Evolutionary conservation across 2,329 filamentous ascomycete genomes (phyloP).

Genomic region (Aspergillus novoparasiticus): DNA sequence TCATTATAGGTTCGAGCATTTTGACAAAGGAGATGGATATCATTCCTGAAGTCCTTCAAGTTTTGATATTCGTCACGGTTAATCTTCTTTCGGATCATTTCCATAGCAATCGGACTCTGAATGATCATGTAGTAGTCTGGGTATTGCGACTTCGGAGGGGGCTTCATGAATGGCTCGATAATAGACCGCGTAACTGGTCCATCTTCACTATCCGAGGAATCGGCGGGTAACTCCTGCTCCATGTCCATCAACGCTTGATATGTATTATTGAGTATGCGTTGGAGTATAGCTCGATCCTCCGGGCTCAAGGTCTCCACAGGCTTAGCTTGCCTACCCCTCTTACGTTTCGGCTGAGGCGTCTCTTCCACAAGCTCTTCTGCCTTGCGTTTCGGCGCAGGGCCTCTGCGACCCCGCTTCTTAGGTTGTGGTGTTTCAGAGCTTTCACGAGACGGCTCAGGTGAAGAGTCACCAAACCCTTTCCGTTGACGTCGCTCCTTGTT

Average conservation of each 20-base stretch:
- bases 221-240: slow-evolving; percentile 68
- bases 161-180: slow-evolving; percentile 90
- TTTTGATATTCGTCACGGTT: slow-evolving; percentile 91
- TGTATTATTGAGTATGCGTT: slow-evolving; percentile 74
- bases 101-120: slow-evolving; percentile 90
- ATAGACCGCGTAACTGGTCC: slow-evolving; percentile 70
- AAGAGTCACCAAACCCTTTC: slow-evolving; percentile 61
- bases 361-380: slow-evolving; percentile 75
- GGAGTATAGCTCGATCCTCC: slow-evolving; percentile 74
- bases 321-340: slow-evolving; percentile 73
- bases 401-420: slow-evolving; percentile 76
- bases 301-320: slow-evolving; percentile 66
- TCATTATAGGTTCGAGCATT: slow-evolving; percentile 98
- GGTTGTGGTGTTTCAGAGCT: slow-evolving; percentile 79
- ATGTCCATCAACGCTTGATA: slow-evolving; percentile 81
- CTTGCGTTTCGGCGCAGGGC: slow-evolving; percentile 82
- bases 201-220: slow-evolving; percentile 56
- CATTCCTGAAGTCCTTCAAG: slow-evolving; percentile 76
- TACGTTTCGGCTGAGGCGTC: slow-evolving; percentile 75
- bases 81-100: slow-evolving; percentile 90
- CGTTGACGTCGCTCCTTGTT: slow-evolving; percentile 70
- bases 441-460: slow-evolving; percentile 76
- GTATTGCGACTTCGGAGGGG: slow-evolving; percentile 86
- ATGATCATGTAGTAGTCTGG: slow-evolving; percentile 96
- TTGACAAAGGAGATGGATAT: slow-evolving; percentile 80